Conservation (phyloP, 2,329 filamentous ascomycete species). For the Penicillium sclerotiorum region DNA sequence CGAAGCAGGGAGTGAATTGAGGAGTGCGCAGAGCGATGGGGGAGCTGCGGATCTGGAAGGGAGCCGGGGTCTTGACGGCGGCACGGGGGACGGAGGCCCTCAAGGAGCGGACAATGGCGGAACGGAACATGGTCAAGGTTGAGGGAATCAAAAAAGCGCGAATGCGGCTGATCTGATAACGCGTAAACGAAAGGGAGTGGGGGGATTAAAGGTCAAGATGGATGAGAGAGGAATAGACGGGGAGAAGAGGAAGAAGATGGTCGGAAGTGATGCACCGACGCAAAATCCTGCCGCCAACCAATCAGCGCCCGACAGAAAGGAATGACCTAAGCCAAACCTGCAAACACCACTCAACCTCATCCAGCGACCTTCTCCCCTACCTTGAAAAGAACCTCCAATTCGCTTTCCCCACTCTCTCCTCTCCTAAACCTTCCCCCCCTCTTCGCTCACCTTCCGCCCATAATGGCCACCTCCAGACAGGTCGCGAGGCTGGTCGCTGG, state of each 20-base stretch:
- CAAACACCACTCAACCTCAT: slow-evolving; percentile 32
- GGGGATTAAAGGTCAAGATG: slow-evolving; percentile 20
- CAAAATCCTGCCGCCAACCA: slow-evolving; percentile 42
- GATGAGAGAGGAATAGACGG: slow-evolving; percentile 16
- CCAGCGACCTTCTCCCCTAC: slow-evolving; percentile 25
- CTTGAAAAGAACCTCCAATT: slow-evolving; percentile 20
- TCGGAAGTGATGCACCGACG: slow-evolving; percentile 33
- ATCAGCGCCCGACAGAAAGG: slow-evolving; percentile 41
- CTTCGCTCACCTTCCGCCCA: slow-evolving; percentile 13
- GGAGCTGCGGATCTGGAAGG: slow-evolving; percentile 61
- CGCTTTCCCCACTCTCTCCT: slow-evolving; percentile 20
- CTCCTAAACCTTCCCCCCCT: slow-evolving; percentile 23
- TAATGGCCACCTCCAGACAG: slow-evolving; percentile 50
- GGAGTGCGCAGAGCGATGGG: slow-evolving; percentile 62
- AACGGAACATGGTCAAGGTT: slow-evolving; percentile 77
- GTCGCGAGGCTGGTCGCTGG: slow-evolving; percentile 48
- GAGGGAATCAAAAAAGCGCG: slow-evolving; percentile 16
- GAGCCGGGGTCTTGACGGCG: slow-evolving; percentile 57
- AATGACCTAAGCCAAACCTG: slow-evolving; percentile 44
- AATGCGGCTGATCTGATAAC: slow-evolving; percentile 19
- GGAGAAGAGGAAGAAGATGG: slow-evolving; percentile 26
- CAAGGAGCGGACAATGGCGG: slow-evolving; percentile 78
- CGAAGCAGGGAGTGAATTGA: slow-evolving; percentile 63
- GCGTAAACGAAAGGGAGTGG: slow-evolving; percentile 13
- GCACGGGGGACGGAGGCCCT: slow-evolving; percentile 56